Conservation (phyloP, 176 grass and related monocot species). For the Thinopyrum elongatum region DNA sequence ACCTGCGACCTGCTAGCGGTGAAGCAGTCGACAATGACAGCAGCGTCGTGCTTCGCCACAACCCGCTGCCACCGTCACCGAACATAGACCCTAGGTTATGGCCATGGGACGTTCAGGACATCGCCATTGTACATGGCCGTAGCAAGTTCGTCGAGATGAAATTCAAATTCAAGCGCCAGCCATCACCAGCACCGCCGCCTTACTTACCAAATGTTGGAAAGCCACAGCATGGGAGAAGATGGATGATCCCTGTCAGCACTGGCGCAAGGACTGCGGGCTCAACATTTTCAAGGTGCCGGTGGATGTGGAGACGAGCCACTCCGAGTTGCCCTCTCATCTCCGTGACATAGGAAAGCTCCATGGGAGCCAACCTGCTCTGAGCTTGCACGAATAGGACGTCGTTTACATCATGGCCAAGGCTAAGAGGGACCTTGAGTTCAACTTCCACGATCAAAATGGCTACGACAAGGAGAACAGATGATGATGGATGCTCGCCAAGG, state of each 20-base stretch:
- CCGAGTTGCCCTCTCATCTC: neutral
- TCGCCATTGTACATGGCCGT: neutral
- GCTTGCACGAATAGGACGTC: neutral
- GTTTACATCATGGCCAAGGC: neutral
- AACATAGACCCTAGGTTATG: too few relatives aligned
- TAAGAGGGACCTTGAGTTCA: too few relatives aligned
- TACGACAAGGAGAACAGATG: too few relatives aligned
- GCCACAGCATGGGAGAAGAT: neutral
- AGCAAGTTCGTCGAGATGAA: neutral
- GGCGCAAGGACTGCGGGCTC: neutral
- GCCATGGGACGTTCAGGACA: too few relatives aligned
- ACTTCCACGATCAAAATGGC: too few relatives aligned
- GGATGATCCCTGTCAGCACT: too few relatives aligned
- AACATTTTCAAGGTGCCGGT: neutral
- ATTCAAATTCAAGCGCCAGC: neutral
- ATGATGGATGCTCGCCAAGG: too few relatives aligned
- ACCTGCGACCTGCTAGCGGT: neutral
- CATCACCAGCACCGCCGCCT: neutral
- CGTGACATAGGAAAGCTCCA: neutral
- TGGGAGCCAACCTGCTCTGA: neutral
- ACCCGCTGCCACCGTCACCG: neutral
- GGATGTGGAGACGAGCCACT: neutral
- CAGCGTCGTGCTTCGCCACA: neutral
- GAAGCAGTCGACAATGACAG: neutral
- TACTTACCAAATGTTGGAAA: neutral